Conservation (phyloP, 1,139 yeast species). For the Geotrichum phurueaensis region DNA sequence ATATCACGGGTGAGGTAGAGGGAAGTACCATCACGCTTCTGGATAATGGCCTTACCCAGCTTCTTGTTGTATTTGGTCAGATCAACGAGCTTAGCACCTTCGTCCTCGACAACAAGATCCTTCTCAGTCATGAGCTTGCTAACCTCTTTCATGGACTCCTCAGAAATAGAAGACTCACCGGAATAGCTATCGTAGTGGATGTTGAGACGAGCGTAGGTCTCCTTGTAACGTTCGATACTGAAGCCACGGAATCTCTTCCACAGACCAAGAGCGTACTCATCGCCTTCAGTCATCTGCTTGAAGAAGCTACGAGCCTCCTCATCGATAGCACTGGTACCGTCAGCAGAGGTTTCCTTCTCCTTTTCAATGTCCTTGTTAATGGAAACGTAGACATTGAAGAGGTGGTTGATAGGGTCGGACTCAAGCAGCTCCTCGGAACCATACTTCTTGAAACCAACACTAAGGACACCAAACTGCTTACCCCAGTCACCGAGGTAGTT, state of each 20-base stretch:
- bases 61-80: slow-evolving; percentile 82
- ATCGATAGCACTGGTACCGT: slow-evolving; percentile 47
- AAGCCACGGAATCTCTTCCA: slow-evolving; percentile 90
- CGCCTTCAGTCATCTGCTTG: slow-evolving; percentile 91
- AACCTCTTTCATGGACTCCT: slow-evolving; percentile 64
- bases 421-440: slow-evolving; percentile 72
- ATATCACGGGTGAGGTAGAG: slow-evolving; percentile 93
- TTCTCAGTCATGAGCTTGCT: slow-evolving; percentile 57
- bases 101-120: slow-evolving; percentile 75
- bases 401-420: slow-evolving; percentile 84
- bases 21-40: slow-evolving; percentile 94
- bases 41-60: slow-evolving; percentile 88
- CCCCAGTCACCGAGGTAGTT: slow-evolving; percentile 99
- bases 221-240: slow-evolving; percentile 78
- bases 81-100: slow-evolving; percentile 88
- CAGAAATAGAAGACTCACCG: slow-evolving; percentile 92
- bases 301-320: slow-evolving; percentile 85
- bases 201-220: slow-evolving; percentile 86
- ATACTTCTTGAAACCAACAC: slow-evolving; percentile 82
- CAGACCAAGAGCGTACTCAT: slow-evolving; percentile 64
- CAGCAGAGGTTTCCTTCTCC: slow-evolving; percentile 59
- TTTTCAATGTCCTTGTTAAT: slow-evolving; percentile 71
- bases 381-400: slow-evolving; percentile 88
- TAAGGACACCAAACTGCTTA: slow-evolving; percentile 92
- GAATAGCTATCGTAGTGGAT: slow-evolving; percentile 82